Percentiles rank a stretch among this genome's conserved stretches.
phyloP scores from a whole-genome alignment of 371 early-diverging fungal species.

The Lichtheimia ornata region DNA sequence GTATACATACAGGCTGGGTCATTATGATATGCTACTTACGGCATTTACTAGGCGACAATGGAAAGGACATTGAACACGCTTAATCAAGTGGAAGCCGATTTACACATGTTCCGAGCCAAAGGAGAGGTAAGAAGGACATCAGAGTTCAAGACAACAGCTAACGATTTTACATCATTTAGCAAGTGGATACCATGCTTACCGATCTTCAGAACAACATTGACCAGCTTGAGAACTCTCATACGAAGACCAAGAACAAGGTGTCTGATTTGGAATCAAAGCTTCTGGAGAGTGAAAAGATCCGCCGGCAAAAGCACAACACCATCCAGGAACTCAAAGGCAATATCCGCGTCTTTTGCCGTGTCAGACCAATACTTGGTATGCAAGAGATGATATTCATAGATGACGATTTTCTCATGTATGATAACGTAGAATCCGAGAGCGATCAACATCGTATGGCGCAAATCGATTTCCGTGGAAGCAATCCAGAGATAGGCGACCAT shows the following conservation, averaged over 20 bases:
- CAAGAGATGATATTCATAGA: background rate
- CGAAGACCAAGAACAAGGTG: constrained; percentile 11
- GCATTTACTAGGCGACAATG: constrained; percentile 7
- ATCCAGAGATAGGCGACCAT: constrained; percentile 52
- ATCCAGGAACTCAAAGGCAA: constrained; percentile 97
- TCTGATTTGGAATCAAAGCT: constrained; percentile 65
- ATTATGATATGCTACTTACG: background rate
- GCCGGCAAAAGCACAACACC: constrained; percentile 87
- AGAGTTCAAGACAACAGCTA: background rate
- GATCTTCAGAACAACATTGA: constrained; percentile 53
- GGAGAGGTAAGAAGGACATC: constrained; percentile 36
- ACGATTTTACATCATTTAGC: constrained; percentile 17
- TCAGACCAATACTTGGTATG: constrained; percentile 73
- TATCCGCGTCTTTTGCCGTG: constrained; percentile 96
- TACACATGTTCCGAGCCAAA: constrained; percentile 40
- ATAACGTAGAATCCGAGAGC: constrained; percentile 22
- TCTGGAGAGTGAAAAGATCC: constrained; percentile 74
- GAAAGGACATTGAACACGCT: constrained; percentile 41
- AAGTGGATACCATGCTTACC: constrained; percentile 43
- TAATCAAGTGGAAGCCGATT: constrained; percentile 49
- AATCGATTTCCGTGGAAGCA: constrained; percentile 49
- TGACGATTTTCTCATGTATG: background rate
- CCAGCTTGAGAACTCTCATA: constrained; percentile 34
- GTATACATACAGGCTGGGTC: background rate
- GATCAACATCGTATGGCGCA: constrained; percentile 19